Base-by-base conservation (phyloP, 192 early-diverging fungal genomes). In the Backusella parvicylindrica region DNA sequence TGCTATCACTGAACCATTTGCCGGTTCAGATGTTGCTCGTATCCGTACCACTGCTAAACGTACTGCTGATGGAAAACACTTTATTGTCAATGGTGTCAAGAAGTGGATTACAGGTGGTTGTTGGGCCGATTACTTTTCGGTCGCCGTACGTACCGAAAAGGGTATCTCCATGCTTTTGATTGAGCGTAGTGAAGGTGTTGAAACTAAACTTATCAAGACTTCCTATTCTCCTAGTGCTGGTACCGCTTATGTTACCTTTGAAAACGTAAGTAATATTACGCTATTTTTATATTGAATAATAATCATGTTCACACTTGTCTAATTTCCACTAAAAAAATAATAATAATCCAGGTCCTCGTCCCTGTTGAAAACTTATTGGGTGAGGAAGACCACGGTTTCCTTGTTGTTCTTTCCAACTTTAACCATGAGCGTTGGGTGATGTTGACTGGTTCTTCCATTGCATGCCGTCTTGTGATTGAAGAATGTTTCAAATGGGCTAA, bases 21-120 rank as follows among this genome's bases (percentile, higher is more conserved):
- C 85, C 50, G 88, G 88, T 47, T 91, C 88, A 11, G 94, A 95
- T 80, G 94, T 96, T 28, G 92, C 94, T 40, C 88, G 88, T 78
- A 85, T 96, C 35, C 81, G 80, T 32, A 89, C 90, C 38, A 87
- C 86, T 66, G 94, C 93, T 43, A 91, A 87, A 67, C 49, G 47
- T 3, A 70, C 77, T 37, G 81, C 87, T 23, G 92, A 93, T 79
- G 94, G 93, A n/a, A 86, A 91, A 77, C 82, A 88, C 66, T 95
- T 89, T 77, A 90, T 94, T 73, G 91, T 93, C 49, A 95, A 95
- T 68, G 94, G 94, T 31, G 91, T 91, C 68, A 95, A 95, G 86
- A 94, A 92, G 79, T 96, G 93, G 93, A 88, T 92, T 68, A 93
- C 92, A 28, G 92, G 90, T 83, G 93, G 93, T 75, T 70, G 40